Evolutionary conservation across 345 rosid species (phyloP), one percentile per base, ranked within the genome.

Genomic region (Physaria fendleri): DNA sequence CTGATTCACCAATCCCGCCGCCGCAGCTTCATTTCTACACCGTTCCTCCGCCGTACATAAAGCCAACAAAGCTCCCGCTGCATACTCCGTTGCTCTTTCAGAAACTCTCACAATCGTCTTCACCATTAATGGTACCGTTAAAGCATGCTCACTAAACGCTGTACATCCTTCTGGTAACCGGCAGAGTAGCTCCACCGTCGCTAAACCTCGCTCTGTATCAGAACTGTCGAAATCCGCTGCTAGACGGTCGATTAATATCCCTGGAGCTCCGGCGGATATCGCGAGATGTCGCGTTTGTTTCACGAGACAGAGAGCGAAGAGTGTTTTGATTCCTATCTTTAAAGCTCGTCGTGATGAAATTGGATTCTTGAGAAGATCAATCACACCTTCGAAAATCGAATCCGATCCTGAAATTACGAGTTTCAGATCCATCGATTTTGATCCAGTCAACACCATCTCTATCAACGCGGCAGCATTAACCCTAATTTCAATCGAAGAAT

Each of bases 61-160:
- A 11, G 94, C 76, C 59, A 81, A 44, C 51, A 93, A 71, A 1
- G 99, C 94, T 16, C 99, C 99, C 14, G 92, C 95, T 13, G 97
- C 95, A 55, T 89, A 79, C 81, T 93, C 99, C 33, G 99, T 87
- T 14, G 97, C 97, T 29, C 97, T 69, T 37, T 82, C 94, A 5
- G 99, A 93, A 11, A 93, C 77, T 76, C 85, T 83, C 24, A 89
- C 56, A 3, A 89, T 83, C 20, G 78, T 74, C 70, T 82, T 82
- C 43, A 93, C 99, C 33, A 93, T 70, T 38, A 89, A 41, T 42
- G 91, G 89, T 13, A 87, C 92, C n/a, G 90, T 87, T 22, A 87
- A 76, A 40, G 86, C 83, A 71, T 89, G 97, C 21, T 44, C 78
- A 1, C 79, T 67, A 6, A 89, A 80, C 16, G 90, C 97, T 15